phyloP scores from a whole-genome alignment of 2,329 filamentous ascomycete species.

The Aphanoascus verrucosus region DNA sequence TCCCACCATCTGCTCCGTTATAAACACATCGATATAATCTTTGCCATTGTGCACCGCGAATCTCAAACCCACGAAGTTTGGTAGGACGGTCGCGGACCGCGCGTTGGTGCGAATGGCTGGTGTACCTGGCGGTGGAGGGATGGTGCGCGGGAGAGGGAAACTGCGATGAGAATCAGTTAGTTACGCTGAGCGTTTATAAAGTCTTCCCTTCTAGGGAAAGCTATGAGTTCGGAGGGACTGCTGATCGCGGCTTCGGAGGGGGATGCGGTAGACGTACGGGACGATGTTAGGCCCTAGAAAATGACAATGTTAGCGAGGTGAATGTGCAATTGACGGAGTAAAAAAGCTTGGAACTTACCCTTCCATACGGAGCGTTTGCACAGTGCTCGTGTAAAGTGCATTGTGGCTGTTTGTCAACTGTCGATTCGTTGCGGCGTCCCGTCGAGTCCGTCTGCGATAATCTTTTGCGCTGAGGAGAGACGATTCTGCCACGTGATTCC shows the following conservation, averaged over 20 bases:
- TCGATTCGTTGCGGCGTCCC: background rate
- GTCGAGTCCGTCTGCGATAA: background rate
- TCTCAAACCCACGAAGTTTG: conserved; percentile 79
- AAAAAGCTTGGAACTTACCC: conserved; percentile 42
- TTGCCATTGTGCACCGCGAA: conserved; percentile 93
- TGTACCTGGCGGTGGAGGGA: conserved; percentile 49
- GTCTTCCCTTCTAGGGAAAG: no score
- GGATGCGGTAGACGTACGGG: conserved; percentile 43
- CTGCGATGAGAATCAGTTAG: conserved; percentile 17
- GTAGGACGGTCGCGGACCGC: conserved; percentile 76
- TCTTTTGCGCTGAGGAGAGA: background rate
- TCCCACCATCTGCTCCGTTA: conserved; percentile 94
- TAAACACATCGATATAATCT: conserved; percentile 66
- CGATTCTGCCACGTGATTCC: no score
- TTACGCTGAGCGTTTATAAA: no score
- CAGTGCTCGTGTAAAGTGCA: conserved; percentile 59
- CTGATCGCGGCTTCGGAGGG: no score
- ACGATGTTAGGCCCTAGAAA: conserved; percentile 56
- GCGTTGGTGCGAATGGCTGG: conserved; percentile 77
- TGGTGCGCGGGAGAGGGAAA: conserved; percentile 32
- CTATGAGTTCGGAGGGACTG: no score
- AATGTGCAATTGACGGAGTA: background rate
- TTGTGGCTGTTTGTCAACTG: conserved; percentile 30
- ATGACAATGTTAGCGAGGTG: background rate
- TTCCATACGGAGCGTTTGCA: conserved; percentile 79